Conservation (phyloP, 192 early-diverging fungal genomes). For the Coemansia sp. region DNA sequence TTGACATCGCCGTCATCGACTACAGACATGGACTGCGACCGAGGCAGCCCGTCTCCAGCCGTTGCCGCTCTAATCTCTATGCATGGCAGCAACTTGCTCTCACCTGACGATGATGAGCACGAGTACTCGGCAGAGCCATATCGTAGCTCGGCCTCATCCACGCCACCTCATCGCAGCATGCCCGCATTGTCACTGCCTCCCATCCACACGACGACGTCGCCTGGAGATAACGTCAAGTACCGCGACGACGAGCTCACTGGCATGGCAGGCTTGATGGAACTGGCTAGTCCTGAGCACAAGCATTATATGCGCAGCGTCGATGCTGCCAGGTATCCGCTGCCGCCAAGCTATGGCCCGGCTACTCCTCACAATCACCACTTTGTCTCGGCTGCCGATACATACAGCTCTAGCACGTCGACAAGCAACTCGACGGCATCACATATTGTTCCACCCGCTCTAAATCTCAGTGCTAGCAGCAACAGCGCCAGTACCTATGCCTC, state of each 20-base stretch:
- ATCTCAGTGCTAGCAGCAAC: conserved; percentile 8
- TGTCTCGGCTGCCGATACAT: conserved; percentile 12
- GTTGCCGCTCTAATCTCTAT: conserved; percentile 23
- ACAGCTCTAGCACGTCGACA: conserved; percentile 43
- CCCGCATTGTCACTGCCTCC: conserved; percentile 31
- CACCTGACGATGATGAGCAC: conserved; percentile 18
- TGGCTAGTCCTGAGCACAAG: conserved; percentile 33
- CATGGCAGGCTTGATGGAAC: conserved; percentile 57
- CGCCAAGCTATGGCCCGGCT: conserved; percentile 4
- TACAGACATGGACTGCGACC: conserved; percentile 30
- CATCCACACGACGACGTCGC: conserved; percentile 15
- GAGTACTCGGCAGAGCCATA: conserved; percentile 12
- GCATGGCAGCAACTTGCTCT: conserved; percentile 42
- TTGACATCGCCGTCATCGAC: conserved; percentile 48
- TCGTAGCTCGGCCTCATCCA: conserved; percentile 16
- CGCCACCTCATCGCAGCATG: conserved; percentile 31
- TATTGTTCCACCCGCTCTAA: conserved; percentile 30
- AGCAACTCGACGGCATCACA: conserved; percentile 40
- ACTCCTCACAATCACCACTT: conserved; percentile 13
- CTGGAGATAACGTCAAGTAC: conserved; percentile 21
- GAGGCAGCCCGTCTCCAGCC: conserved; percentile 3
- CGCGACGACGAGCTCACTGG: conserved; percentile 55
- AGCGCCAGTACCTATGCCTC: conserved; percentile 12
- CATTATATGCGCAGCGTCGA: conserved; percentile 24
- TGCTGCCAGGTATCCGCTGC: conserved; percentile 13